Evolutionary conservation across 2,329 filamentous ascomycete species (phyloP).

Genomic region (Berkeleyomyces rouxiae): DNA sequence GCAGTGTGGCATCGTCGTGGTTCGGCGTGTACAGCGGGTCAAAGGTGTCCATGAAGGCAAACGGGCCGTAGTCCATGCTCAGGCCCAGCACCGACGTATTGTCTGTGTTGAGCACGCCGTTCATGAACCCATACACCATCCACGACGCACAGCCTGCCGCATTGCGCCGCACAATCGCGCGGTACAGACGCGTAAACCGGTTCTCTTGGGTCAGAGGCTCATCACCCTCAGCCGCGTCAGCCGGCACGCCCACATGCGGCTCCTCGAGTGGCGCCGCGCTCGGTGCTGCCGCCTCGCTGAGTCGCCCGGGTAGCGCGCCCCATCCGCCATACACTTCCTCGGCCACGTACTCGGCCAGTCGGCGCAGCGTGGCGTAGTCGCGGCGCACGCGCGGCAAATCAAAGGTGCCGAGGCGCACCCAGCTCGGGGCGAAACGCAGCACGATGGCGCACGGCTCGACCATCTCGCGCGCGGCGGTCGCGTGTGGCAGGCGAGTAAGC

Average conservation of each 20-base stretch:
- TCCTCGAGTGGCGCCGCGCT: slow-evolving; percentile 18
- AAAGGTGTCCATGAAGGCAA: slow-evolving; percentile 95
- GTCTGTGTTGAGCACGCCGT: slow-evolving; percentile 93
- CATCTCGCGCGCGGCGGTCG: slow-evolving; percentile 59
- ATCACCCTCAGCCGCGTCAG: slow-evolving; percentile 48
- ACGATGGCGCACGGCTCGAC: slow-evolving; percentile 87
- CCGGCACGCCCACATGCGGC: slow-evolving; percentile 35
- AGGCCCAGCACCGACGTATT: slow-evolving; percentile 86
- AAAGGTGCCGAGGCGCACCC: slow-evolving; percentile 90
- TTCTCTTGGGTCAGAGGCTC: slow-evolving; percentile 54
- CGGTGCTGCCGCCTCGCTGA: slow-evolving; percentile 35
- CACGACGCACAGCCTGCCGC: slow-evolving; percentile 78
- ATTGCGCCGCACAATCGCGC: slow-evolving; percentile 73
- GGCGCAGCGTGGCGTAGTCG: slow-evolving; percentile 57
- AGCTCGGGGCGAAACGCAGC: slow-evolving; percentile 74
- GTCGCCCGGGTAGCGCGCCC: slow-evolving; percentile 56
- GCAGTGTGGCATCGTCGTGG: slow-evolving; percentile 75
- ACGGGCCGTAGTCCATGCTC: slow-evolving; percentile 87
- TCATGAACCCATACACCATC: slow-evolving; percentile 99
- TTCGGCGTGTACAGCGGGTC: slow-evolving; percentile 92
- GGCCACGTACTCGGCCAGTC: slow-evolving; percentile 65
- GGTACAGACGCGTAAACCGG: slow-evolving; percentile 70
- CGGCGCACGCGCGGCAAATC: slow-evolving; percentile 74
- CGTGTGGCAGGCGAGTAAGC: slow-evolving; percentile 57
- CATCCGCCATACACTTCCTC: slow-evolving; percentile 80